Percentiles rank a stretch among this genome's conserved stretches.
phyloP scores from a whole-genome alignment of 2,329 filamentous ascomycete genomes.

The Aspergillus phoenicis region DNA sequence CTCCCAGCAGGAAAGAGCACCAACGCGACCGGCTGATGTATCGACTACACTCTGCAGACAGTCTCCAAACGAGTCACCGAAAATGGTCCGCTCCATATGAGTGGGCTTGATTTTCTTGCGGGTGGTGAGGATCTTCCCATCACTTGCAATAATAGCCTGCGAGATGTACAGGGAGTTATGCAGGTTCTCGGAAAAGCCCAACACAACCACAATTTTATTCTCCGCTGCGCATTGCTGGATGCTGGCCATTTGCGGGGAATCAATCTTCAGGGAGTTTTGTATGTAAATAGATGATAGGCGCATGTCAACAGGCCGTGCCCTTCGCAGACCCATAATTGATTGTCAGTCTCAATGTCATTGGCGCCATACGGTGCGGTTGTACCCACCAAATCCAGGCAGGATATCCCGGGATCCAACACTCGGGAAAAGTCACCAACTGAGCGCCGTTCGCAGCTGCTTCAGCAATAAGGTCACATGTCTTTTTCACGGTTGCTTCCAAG shows the following conservation, averaged over 20 bases:
- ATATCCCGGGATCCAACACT: constrained; percentile 60
- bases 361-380: neutral
- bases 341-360: neutral
- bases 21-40: constrained; percentile 43
- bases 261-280: constrained; percentile 32
- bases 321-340: constrained; percentile 11
- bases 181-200: constrained; percentile 50
- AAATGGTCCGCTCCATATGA: constrained; percentile 56
- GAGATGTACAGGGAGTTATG: constrained; percentile 49
- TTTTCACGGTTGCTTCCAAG: constrained; percentile 56
- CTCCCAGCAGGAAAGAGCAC: constrained; percentile 55
- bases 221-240: constrained; percentile 40
- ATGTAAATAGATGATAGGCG: constrained; percentile 36
- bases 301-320: constrained; percentile 37
- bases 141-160: constrained; percentile 48
- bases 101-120: constrained; percentile 58
- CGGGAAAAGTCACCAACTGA: constrained; percentile 58
- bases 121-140: constrained; percentile 45
- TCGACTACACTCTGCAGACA: constrained; percentile 47
- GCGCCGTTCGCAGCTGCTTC: constrained; percentile 58
- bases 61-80: constrained; percentile 49
- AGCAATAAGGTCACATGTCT: constrained; percentile 60
- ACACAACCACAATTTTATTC: constrained; percentile 45
- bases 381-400: constrained; percentile 52
- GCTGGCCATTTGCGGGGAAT: constrained; percentile 41